phyloP scores from a whole-genome alignment of 2,329 filamentous ascomycete species.

The Aspergillus brasiliensis region DNA sequence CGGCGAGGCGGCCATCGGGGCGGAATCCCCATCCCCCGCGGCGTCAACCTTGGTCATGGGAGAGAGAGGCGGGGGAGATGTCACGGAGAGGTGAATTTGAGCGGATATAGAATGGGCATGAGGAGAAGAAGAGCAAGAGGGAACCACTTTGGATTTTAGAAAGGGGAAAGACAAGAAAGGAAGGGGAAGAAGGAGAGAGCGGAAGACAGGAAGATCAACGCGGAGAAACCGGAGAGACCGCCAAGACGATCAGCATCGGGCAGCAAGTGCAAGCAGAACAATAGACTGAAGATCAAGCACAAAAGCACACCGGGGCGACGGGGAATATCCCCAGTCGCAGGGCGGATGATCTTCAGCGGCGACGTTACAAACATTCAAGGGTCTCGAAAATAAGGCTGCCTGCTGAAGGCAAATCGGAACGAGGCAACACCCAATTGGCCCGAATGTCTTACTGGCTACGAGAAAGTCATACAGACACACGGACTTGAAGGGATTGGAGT shows the following conservation, averaged over 20 bases:
- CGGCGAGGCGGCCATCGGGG: constrained; percentile 27
- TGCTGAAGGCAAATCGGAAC: constrained; percentile 17
- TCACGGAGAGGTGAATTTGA: not conserved
- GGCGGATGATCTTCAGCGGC: not conserved
- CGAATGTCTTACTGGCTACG: not conserved
- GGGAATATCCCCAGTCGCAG: not conserved
- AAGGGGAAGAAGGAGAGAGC: not conserved
- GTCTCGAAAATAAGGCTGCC: constrained; percentile 19
- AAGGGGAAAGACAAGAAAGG: not conserved
- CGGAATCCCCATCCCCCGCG: constrained; percentile 31
- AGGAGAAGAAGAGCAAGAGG: not conserved
- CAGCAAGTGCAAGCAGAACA: constrained; percentile 7
- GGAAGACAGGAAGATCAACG: constrained; percentile 11
- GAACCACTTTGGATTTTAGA: not conserved
- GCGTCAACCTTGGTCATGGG: constrained; percentile 27
- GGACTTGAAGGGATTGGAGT: no score
- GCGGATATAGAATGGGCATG: not conserved
- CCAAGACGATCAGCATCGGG: constrained; percentile 15
- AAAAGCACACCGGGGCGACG: not conserved
- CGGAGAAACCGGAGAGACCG: constrained; percentile 16
- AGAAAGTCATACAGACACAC: no score
- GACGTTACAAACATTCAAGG: not conserved
- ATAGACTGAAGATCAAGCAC: not conserved
- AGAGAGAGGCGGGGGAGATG: constrained; percentile 1
- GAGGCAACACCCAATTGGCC: not conserved